phyloP scores from a whole-genome alignment of 2,329 filamentous ascomycete genomes.

The Ophiosphaerella herpotricha region DNA sequence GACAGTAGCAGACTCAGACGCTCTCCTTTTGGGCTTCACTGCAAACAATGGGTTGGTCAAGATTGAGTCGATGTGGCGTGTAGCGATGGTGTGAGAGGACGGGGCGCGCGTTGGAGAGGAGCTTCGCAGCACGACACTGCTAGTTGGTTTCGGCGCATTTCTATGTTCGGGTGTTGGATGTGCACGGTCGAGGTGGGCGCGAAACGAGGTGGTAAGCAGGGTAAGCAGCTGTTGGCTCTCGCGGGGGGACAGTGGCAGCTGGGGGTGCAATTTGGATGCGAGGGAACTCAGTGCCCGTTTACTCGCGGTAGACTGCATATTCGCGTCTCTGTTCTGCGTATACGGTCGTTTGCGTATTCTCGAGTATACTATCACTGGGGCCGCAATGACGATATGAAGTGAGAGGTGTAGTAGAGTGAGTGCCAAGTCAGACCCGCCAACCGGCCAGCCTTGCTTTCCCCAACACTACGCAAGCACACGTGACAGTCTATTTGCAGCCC shows the following conservation, averaged over 20 bases:
- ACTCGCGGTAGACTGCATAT: slow-evolving; percentile 58
- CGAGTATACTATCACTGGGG: background rate
- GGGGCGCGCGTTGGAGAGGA: slow-evolving; percentile 13
- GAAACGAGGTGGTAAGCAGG: slow-evolving; percentile 66
- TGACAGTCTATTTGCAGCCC: slow-evolving; percentile 1
- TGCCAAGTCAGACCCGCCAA: too few relatives aligned
- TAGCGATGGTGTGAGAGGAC: slow-evolving; percentile 48
- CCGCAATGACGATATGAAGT: background rate
- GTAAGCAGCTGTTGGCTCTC: slow-evolving; percentile 65
- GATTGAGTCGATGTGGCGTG: slow-evolving; percentile 56
- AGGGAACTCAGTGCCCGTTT: slow-evolving; percentile 47
- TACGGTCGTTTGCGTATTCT: background rate
- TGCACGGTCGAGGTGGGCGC: slow-evolving; percentile 64
- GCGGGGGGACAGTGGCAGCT: slow-evolving; percentile 58
- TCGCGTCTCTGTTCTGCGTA: background rate
- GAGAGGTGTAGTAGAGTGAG: too few relatives aligned
- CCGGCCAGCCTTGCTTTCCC: background rate
- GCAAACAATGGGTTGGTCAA: slow-evolving; percentile 57
- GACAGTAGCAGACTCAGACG: slow-evolving; percentile 30
- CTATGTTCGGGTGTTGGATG: slow-evolving; percentile 48
- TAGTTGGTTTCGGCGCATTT: slow-evolving; percentile 3
- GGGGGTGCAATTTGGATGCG: slow-evolving; percentile 58
- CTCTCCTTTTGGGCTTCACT: slow-evolving; percentile 30
- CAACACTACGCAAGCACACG: background rate
- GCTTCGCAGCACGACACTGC: slow-evolving; percentile 9